These are phyloP conservation scores for Entomortierella lignicola DNA, from an alignment of 192 early-diverging fungal species.

Conservation along the genomic window DNA sequence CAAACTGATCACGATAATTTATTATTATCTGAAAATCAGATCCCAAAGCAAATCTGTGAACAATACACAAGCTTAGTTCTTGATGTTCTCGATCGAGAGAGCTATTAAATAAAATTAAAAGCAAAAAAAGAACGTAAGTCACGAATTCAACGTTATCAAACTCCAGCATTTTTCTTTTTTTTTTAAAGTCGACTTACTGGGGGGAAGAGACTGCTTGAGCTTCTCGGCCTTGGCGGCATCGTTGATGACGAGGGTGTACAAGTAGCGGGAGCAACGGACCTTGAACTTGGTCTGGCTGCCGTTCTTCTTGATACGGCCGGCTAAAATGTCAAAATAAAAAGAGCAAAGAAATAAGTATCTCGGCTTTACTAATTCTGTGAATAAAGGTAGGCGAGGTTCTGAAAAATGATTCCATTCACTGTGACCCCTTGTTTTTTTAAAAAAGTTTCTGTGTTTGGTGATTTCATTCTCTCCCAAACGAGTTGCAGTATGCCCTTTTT, in stretches of 20 bases:
- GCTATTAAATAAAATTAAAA: constrained; percentile 11
- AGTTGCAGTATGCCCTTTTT: no score
- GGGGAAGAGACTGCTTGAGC: constrained; percentile 95
- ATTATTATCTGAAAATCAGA: constrained; percentile 33
- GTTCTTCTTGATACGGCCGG: constrained; percentile 89
- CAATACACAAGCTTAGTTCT: constrained; percentile 51
- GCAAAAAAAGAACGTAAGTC: no score
- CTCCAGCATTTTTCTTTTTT: no score
- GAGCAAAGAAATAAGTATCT: no score
- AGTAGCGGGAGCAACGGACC: constrained; percentile 97
- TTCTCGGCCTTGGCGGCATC: constrained; percentile 96
- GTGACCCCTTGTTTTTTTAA: no score
- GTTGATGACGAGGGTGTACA: constrained; percentile 97
- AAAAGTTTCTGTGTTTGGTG: no score
- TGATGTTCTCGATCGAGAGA: constrained; percentile 55
- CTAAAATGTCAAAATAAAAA: constrained; percentile 44
- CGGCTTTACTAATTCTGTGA: no score
- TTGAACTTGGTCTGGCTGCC: constrained; percentile 94
- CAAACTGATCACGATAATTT: constrained; percentile 10
- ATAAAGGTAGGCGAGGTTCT: no score
- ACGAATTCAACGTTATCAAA: no score
- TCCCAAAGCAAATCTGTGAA: constrained; percentile 16
- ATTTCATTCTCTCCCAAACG: no score
- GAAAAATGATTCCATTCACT: no score
- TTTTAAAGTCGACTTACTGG: constrained; percentile 58